Evolutionary conservation across 2,329 filamentous ascomycete species (phyloP).

Genomic region (Hymenoscyphus occultus): DNA sequence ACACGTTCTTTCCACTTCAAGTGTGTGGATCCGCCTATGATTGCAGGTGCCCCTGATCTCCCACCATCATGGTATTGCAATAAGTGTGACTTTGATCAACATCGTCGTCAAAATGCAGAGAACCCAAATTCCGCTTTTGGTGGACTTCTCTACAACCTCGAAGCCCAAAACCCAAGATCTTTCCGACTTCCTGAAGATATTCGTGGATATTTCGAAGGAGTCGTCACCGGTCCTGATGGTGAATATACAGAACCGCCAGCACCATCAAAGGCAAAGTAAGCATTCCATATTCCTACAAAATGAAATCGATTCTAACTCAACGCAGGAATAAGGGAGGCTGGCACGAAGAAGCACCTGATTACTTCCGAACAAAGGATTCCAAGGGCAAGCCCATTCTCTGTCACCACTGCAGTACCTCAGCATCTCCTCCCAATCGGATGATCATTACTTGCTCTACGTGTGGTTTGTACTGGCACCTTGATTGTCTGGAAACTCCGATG

Average conservation of each 20-base stretch:
- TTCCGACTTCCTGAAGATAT: constrained; percentile 70
- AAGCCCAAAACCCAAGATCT: constrained; percentile 66
- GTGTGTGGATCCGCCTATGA: constrained; percentile 78
- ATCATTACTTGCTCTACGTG: constrained; percentile 88
- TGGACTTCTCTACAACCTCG: constrained; percentile 60
- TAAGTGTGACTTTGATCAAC: constrained; percentile 56
- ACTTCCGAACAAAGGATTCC: constrained; percentile 64
- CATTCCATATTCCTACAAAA: constrained; percentile 17
- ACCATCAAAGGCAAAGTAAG: constrained; percentile 58
- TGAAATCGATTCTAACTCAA: constrained; percentile 7
- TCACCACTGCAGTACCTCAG: constrained; percentile 67
- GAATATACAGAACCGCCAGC: constrained; percentile 63
- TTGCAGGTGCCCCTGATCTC: constrained; percentile 46
- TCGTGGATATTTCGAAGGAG: constrained; percentile 75
- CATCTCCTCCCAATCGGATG: constrained; percentile 56
- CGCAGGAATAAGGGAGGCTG: constrained; percentile 47
- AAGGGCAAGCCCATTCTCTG: constrained; percentile 78
- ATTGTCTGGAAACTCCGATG: constrained; percentile 83
- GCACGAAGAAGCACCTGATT: constrained; percentile 60
- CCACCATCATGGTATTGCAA: constrained; percentile 86
- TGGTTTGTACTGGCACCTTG: constrained; percentile 80
- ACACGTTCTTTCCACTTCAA: constrained; percentile 84
- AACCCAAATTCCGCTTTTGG: constrained; percentile 56
- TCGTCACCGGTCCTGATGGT: constrained; percentile 71
- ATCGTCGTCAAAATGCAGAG: constrained; percentile 35